These are phyloP conservation scores for Melanopsichium pennsylvanicum DNA, from an alignment of 1,284 basidiomycete species.

Conservation along the genomic window DNA sequence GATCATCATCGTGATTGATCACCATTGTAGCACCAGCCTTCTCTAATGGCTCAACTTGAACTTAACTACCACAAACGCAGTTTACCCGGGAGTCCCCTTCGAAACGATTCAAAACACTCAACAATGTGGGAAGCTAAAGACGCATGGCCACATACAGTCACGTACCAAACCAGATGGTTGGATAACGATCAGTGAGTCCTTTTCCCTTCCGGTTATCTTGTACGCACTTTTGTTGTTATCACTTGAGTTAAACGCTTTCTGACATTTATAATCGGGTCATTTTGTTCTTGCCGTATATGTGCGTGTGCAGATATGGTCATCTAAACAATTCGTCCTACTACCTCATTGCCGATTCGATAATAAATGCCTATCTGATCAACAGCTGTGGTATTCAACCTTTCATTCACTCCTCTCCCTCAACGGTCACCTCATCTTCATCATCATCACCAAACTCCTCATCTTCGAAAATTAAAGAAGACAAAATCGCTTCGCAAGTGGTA, in stretches of 20 bases:
- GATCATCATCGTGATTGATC: too few relatives aligned
- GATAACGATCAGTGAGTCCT: conserved; percentile 50
- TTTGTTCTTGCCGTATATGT: not conserved
- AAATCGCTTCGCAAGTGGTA: conserved; percentile 16
- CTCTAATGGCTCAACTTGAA: too few relatives aligned
- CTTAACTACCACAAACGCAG: too few relatives aligned
- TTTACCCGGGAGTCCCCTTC: too few relatives aligned
- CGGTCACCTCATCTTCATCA: not conserved
- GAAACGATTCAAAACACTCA: too few relatives aligned
- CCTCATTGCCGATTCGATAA: conserved; percentile 41
- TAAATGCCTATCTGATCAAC: conserved; percentile 48
- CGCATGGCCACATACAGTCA: conserved; percentile 24
- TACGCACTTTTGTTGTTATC: too few relatives aligned
- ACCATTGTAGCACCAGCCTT: too few relatives aligned
- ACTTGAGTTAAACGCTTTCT: not conserved
- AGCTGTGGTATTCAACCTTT: conserved; percentile 42
- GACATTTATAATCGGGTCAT: not conserved
- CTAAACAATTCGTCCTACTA: conserved; percentile 54
- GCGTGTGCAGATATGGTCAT: conserved; percentile 40
- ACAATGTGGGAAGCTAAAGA: conserved; percentile 24
- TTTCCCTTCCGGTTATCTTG: not conserved
- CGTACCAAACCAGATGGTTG: conserved; percentile 47
- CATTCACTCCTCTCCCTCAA: conserved; percentile 5
- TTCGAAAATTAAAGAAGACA: conserved; percentile 1
- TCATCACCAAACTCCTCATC: not conserved